Evolutionary conservation across 345 rosid species (phyloP).

Genomic region (Conringia planisiliqua): DNA sequence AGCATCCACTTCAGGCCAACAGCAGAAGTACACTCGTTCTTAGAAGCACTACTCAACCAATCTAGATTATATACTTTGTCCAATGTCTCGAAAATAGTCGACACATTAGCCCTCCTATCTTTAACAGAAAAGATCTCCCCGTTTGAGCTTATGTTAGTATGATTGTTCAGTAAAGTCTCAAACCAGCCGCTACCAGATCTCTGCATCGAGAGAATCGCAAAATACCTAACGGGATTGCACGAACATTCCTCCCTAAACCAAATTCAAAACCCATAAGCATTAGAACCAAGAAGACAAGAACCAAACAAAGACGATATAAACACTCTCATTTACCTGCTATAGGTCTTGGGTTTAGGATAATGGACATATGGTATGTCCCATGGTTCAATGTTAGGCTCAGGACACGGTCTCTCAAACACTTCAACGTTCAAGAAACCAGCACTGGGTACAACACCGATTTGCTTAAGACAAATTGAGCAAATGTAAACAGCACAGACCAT

Average conservation of each 20-base stretch:
- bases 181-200: slow-evolving; percentile 99
- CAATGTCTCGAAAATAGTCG: slow-evolving; percentile 72
- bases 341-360: slow-evolving; percentile 76
- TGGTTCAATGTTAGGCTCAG: slow-evolving; percentile 70
- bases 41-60: slow-evolving; percentile 96
- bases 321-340: slow-evolving; percentile 52
- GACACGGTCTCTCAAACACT: slow-evolving; percentile 63
- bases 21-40: slow-evolving; percentile 93
- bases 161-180: slow-evolving; percentile 90
- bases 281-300: background rate
- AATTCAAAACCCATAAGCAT: background rate
- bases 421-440: slow-evolving; percentile 48
- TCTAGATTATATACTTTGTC: slow-evolving; percentile 82
- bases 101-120: slow-evolving; percentile 73
- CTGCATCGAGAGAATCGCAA: slow-evolving; percentile 98
- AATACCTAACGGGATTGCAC: slow-evolving; percentile 89
- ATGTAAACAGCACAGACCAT: slow-evolving; percentile 84
- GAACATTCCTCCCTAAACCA: slow-evolving; percentile 75
- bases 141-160: slow-evolving; percentile 92
- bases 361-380: slow-evolving; percentile 94
- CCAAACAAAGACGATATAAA: slow-evolving; percentile 3
- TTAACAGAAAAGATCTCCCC: slow-evolving; percentile 97
- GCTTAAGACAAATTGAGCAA: slow-evolving; percentile 77
- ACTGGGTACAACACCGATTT: slow-evolving; percentile 52
- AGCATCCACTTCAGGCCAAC: slow-evolving; percentile 99